Evolutionary conservation across 2,329 filamentous ascomycete species (phyloP).

Genomic region (Cladosporium velox): DNA sequence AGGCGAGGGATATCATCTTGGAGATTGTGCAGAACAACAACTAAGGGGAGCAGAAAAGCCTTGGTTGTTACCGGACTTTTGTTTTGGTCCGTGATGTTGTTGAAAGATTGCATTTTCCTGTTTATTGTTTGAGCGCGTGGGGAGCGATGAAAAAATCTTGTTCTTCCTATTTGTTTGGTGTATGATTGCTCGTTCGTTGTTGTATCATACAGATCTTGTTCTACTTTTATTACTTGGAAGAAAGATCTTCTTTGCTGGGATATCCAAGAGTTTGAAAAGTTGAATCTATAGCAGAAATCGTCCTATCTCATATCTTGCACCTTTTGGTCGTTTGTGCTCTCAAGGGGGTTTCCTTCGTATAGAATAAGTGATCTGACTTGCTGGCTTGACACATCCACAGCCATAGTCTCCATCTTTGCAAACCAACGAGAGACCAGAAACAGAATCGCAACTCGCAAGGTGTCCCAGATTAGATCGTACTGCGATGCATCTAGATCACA

Average conservation of each 20-base stretch:
- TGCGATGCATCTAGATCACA: too few relatives aligned
- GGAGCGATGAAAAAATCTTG: background rate
- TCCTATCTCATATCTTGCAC: background rate
- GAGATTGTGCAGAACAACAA: conserved; percentile 62
- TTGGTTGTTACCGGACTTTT: background rate
- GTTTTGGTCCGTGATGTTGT: background rate
- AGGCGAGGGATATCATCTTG: conserved; percentile 85
- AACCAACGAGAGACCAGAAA: too few relatives aligned
- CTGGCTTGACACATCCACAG: too few relatives aligned
- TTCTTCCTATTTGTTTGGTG: background rate
- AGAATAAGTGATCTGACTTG: too few relatives aligned
- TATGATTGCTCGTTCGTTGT: background rate
- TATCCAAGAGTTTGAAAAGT: background rate
- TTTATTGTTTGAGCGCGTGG: background rate
- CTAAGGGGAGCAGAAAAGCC: background rate
- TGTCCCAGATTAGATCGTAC: too few relatives aligned
- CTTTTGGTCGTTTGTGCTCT: background rate
- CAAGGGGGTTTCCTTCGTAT: too few relatives aligned
- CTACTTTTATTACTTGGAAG: background rate
- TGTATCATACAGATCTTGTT: conserved; percentile 1
- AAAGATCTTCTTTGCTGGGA: background rate
- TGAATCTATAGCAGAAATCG: background rate
- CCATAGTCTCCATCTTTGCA: too few relatives aligned
- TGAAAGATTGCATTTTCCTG: background rate
- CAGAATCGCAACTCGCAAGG: too few relatives aligned